Evolutionary conservation across 352 stramenopile genomes (phyloP).

Genomic region (Phytophthora idaei): DNA sequence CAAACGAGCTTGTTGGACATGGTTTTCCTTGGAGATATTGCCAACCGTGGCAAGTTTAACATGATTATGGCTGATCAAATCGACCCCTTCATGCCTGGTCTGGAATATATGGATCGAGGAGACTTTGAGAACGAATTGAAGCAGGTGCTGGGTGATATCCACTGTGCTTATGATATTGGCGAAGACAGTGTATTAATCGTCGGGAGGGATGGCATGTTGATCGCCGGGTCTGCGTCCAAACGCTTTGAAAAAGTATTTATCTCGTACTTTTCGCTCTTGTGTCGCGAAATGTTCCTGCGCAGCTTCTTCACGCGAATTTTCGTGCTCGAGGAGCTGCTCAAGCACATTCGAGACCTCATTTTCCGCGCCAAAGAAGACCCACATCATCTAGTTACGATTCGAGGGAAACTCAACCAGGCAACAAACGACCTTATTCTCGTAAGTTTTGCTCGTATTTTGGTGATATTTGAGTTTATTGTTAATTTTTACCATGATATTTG

Average conservation of each 20-base stretch:
- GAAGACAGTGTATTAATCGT: constrained; percentile 96
- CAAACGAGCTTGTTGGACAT: constrained; percentile 93
- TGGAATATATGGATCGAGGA: constrained; percentile 97
- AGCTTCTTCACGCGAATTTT: constrained; percentile 97
- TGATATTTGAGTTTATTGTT: not conserved
- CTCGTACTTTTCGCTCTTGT: constrained; percentile 94
- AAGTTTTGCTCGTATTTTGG: constrained; percentile 2
- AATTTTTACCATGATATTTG: not conserved
- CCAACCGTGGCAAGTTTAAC: constrained; percentile 96
- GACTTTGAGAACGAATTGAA: constrained; percentile 98
- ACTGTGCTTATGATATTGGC: constrained; percentile 91
- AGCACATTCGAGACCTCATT: constrained; percentile 91
- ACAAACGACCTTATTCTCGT: constrained; percentile 93
- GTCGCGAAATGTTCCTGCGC: constrained; percentile 95
- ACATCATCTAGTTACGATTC: constrained; percentile 82
- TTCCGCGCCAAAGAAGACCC: constrained; percentile 89
- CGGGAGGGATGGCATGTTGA: constrained; percentile 91
- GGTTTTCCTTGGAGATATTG: constrained; percentile 93
- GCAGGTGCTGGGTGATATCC: constrained; percentile 72
- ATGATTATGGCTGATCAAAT: constrained; percentile 98
- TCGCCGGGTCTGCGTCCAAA: constrained; percentile 91
- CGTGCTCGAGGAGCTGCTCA: constrained; percentile 95
- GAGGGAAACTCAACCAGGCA: constrained; percentile 85
- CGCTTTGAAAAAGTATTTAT: constrained; percentile 95
- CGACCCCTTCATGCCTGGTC: constrained; percentile 93